Evolutionary conservation across 2,329 filamentous ascomycete genomes (phyloP).

Genomic region (Endocalyx cinctus): DNA sequence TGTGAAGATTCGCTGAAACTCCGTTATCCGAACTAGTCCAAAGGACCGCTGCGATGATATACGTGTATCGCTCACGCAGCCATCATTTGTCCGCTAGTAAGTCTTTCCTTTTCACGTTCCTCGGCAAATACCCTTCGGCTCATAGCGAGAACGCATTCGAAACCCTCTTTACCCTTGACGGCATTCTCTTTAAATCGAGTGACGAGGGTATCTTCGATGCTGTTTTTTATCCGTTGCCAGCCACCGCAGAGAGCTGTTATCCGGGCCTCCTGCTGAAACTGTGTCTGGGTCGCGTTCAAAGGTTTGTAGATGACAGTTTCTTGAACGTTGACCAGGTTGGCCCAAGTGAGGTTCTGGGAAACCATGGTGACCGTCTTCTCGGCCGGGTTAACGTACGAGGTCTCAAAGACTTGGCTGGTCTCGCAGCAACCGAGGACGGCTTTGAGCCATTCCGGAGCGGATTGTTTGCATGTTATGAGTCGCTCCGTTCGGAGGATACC

Average conservation of each 20-base stretch:
- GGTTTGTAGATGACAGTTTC: constrained; percentile 89
- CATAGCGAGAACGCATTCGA: constrained; percentile 92
- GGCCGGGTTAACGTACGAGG: constrained; percentile 84
- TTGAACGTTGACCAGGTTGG: constrained; percentile 83
- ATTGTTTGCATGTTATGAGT: constrained; percentile 58
- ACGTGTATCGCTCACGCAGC: no score
- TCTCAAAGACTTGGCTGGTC: constrained; percentile 87
- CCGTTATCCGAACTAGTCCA: no score
- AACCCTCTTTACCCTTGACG: constrained; percentile 83
- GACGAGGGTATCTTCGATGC: constrained; percentile 88
- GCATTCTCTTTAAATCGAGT: constrained; percentile 91
- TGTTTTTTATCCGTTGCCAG: constrained; percentile 96
- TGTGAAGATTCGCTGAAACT: no score
- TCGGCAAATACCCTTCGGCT: constrained; percentile 87
- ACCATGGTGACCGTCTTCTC: constrained; percentile 92
- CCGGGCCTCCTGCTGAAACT: constrained; percentile 84
- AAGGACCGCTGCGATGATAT: no score
- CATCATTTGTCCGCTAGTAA: no score
- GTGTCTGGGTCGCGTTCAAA: constrained; percentile 54
- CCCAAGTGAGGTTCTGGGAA: constrained; percentile 89
- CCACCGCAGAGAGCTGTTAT: constrained; percentile 93
- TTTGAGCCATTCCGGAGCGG: constrained; percentile 74
- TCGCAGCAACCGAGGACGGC: constrained; percentile 74
- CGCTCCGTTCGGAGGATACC: constrained; percentile 59
- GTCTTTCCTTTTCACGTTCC: constrained; percentile 64